A percentile compares a stretch with the other conserved stretches of the same genome.
Evolutionary conservation across 1,284 basidiomycete genomes (phyloP).

Genomic region (Ceratobasidium theobromae): DNA sequence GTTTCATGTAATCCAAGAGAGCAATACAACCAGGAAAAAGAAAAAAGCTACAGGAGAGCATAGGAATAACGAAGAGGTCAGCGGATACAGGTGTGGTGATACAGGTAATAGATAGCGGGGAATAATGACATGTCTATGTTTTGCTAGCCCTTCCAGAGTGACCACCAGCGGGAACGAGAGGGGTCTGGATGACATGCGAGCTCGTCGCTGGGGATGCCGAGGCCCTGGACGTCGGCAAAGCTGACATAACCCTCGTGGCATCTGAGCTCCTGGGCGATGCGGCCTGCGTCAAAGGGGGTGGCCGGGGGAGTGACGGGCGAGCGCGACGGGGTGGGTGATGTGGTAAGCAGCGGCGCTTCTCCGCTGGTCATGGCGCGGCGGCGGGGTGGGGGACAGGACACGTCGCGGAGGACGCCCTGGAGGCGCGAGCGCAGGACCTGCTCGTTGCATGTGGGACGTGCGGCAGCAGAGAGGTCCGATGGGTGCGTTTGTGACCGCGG

Average conservation of each 20-base stretch:
- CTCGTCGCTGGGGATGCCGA: conserved; percentile 35
- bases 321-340: conserved; percentile 14
- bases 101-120: background rate
- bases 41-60: background rate
- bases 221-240: conserved; percentile 37
- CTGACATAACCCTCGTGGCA: conserved; percentile 36
- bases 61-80: background rate
- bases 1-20: background rate
- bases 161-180: conserved; percentile 33
- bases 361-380: background rate
- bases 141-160: conserved; percentile 32
- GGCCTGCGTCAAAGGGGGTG: conserved; percentile 33
- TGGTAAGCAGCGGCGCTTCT: background rate
- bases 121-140: background rate
- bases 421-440: conserved; percentile 18
- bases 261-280: conserved; percentile 33
- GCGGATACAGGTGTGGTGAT: background rate
- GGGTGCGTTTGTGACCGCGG: conserved; percentile 14
- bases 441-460: conserved; percentile 7
- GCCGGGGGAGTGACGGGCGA: conserved; percentile 32
- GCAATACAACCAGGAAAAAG: background rate
- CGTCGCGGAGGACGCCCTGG: conserved; percentile 21
- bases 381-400: conserved; percentile 13
- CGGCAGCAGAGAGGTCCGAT: background rate
- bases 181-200: conserved; percentile 14